Evolutionary conservation across 495 filamentous ascomycete species (phyloP), one percentile per base, ranked within the genome.

Genomic region (Parachaetomium inaequale): DNA sequence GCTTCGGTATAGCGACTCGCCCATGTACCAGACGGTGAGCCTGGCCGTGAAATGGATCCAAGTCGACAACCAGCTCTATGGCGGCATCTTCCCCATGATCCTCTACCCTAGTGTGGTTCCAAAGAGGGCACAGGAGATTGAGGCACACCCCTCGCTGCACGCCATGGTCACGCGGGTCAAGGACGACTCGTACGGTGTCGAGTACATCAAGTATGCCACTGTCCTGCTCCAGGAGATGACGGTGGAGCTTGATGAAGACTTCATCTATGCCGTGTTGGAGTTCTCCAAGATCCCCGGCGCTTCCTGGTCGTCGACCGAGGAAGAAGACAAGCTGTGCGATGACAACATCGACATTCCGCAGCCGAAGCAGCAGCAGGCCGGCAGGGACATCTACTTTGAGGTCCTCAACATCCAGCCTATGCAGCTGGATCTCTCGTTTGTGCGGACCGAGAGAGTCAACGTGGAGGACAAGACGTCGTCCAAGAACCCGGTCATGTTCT

Each of bases 81-180:
- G 94, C 45, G 94, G 94, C 15, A 92, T 98, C 65, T 98, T 98
- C 81, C 94, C 94, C 0, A 96, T 98, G 75, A 86, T 98, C 59
- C 79, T 98, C 42, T 98, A 98, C 71, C 94, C 94, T 11, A 96
- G 92, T 73, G 94, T 98, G n/a, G 94, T 98, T 11, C 95, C 95
- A 2, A 98, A 98, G 79, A 94, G 92, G 61, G 92, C 92, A 28
- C 93, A 92, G 75, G 95, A 98, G 74, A 95, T 96, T 76, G 95
- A 97, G 63, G 87, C 91, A 11, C 94, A 98, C 76, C 94, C 94
- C 1, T 97, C 93, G 45, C 83, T 98, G 69, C 93, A 96, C 66
- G 84, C 88, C 42, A 91, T 89, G 85, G 80, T 97, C 34, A 96
- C 93, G 15, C 82, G 92, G 28, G 93, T 98, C 70, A 98, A 98